A percentile compares a stretch with the other conserved stretches of the same genome.
Evolutionary conservation across 164 flowering plant genomes (phyloP).

Genomic region (Stephania japonica): DNA sequence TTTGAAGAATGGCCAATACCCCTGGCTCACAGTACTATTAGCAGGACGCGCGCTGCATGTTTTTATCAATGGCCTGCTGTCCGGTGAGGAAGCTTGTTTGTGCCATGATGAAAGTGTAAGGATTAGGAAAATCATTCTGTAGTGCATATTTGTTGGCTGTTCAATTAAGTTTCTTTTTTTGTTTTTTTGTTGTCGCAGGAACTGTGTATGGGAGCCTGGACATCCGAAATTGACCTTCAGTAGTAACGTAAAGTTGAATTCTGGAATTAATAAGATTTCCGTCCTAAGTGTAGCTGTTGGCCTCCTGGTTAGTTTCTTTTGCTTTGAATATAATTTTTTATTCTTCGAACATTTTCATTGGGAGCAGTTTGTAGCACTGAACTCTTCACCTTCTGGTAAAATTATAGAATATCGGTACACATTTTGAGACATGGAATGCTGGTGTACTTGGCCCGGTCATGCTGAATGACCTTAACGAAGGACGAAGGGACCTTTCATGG

Average conservation of each 20-base stretch:
- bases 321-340: neutral
- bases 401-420: conserved; percentile 73
- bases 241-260: conserved; percentile 41
- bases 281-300: conserved; percentile 80
- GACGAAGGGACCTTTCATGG: conserved; percentile 66
- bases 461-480: conserved; percentile 71
- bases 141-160: neutral
- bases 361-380: neutral
- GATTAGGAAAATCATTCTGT: neutral
- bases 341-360: neutral
- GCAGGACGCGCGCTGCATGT: conserved; percentile 88
- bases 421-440: conserved; percentile 88
- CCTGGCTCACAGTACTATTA: conserved; percentile 61
- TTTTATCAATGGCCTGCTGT: conserved; percentile 64
- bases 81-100: conserved; percentile 56
- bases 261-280: conserved; percentile 74
- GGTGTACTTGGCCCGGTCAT: conserved; percentile 94
- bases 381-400: neutral
- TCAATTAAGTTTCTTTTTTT: neutral
- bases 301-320: conserved; percentile 59
- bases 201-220: conserved; percentile 60
- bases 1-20: conserved; percentile 49
- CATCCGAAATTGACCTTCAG: conserved; percentile 60
- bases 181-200: conserved; percentile 35
- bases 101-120: neutral